Percentiles rank a stretch among this genome's conserved stretches.
phyloP scores from a whole-genome alignment of 2,329 filamentous ascomycete species.

The Colletotrichum sp. region DNA sequence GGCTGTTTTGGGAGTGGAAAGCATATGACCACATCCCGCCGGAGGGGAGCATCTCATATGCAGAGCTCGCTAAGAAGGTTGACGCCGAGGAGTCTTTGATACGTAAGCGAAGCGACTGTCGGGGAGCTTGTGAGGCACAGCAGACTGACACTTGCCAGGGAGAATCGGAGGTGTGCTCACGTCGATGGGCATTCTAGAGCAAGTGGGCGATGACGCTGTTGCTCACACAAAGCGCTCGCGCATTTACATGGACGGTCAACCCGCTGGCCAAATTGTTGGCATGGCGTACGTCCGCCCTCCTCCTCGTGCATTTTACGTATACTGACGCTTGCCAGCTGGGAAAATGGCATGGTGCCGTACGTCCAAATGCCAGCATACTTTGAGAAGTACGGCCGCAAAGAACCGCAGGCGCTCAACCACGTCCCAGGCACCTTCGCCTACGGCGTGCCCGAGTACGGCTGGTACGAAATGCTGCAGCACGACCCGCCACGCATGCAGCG shows the following conservation, averaged over 20 bases:
- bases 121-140: not conserved
- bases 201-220: constrained; percentile 13
- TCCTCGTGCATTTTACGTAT: not conserved
- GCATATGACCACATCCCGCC: constrained; percentile 36
- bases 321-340: not conserved
- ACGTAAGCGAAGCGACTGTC: not conserved
- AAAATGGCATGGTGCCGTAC: constrained; percentile 14
- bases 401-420: constrained; percentile 31
- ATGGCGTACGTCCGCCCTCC: not conserved
- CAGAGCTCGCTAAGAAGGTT: constrained; percentile 32
- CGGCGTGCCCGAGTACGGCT: constrained; percentile 30
- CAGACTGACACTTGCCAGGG: not conserved
- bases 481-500: constrained; percentile 28
- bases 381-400: constrained; percentile 32
- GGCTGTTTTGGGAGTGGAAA: constrained; percentile 36
- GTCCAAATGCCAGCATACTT: constrained; percentile 35
- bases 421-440: constrained; percentile 32
- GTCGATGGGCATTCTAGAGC: constrained; percentile 2
- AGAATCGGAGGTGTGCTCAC: constrained; percentile 12
- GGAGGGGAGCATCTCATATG: constrained; percentile 31
- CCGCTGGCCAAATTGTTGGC: constrained; percentile 4
- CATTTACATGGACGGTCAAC: constrained; percentile 3
- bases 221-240: constrained; percentile 16
- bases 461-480: constrained; percentile 36
- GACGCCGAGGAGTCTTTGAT: constrained; percentile 33